These are phyloP conservation scores for Trichophaea hybrida DNA, from an alignment of 2,329 filamentous ascomycete genomes.

Conservation along the genomic window DNA sequence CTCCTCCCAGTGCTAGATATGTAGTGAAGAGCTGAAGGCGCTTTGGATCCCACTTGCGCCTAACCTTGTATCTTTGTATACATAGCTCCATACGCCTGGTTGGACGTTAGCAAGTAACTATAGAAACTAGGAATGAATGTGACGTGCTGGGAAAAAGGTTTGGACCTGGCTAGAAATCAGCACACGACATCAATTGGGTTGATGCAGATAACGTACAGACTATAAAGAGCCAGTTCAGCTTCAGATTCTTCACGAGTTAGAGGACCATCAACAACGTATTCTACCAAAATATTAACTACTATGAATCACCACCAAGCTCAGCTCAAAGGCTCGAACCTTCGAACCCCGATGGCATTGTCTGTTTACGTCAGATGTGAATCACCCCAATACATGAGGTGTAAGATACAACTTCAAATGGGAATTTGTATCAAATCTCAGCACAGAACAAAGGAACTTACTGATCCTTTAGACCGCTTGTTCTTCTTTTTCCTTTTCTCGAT, in stretches of 20 bases:
- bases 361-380: neutral
- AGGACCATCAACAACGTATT: constrained; percentile 66
- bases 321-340: constrained; percentile 40
- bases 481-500: constrained; percentile 35
- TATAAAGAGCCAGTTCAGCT: constrained; percentile 56
- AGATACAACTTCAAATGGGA: no score
- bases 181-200: neutral
- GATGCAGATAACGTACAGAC: constrained; percentile 36
- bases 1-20: constrained; percentile 70
- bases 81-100: constrained; percentile 66
- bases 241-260: constrained; percentile 54
- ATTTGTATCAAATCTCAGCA: neutral
- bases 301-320: constrained; percentile 24
- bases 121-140: neutral
- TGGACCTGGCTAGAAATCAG: constrained; percentile 31
- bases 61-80: constrained; percentile 64
- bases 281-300: constrained; percentile 31
- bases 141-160: constrained; percentile 45
- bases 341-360: constrained; percentile 48
- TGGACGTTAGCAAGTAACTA: constrained; percentile 16
- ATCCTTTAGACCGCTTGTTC: constrained; percentile 30
- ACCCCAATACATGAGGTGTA: neutral
- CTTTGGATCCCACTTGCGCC: constrained; percentile 55
- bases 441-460: constrained; percentile 12
- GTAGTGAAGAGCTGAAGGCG: constrained; percentile 56